Evolutionary conservation across 2,329 filamentous ascomycete species (phyloP), one percentile per base, ranked within the genome.

Genomic region (Stemphylium vesicarium): DNA sequence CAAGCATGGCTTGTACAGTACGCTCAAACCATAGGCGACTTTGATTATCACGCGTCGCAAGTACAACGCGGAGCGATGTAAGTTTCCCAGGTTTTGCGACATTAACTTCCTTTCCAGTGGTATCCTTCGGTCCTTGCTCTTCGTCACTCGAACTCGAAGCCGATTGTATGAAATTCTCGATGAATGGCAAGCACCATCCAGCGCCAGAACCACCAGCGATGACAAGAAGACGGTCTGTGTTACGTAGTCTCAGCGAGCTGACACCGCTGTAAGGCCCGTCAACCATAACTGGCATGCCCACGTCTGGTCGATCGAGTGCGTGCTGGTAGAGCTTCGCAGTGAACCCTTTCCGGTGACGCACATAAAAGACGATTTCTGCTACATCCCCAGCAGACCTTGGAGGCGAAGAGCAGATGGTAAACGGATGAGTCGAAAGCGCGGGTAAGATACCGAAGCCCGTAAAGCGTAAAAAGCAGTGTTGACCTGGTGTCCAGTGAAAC

Each of bases 181-280:
- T 70, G 4, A 85, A 70, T 0, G 79, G 76, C 0, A 87, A 64
- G 1, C 79, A 78, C 68, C 82, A 83, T 0, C 82, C 82, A 2
- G 80, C 81, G 1, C 85, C 85, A 0, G 84, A 82, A 0, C 85
- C 85, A 9, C 85, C 84, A 0, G 81, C 80, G 4, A 86, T 69
- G 13, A 86, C 68, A 0, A 87, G 65, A 0, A 74, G 67, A 7
- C 70, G 71, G 42, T 84, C 78, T 0, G 69, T 68, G 0, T 68
- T 60, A 12, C 79, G 65, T 9, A 55, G 53, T 15, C 46, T 44
- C 13, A 57, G 43, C 22, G 61, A 32, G 40, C 77, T 76, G 15
- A 84, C 66, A 0, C 84, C 84, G 0, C 85, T 84, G 52, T 87
- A 87, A 0, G 85, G 85, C 0, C 85, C 85, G 36, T 87, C 85